A percentile compares a stretch with the other conserved stretches of the same genome.
These are phyloP conservation scores for Hymenotorrendiella dingleyae DNA, from an alignment of 2,329 filamentous ascomycete genomes.

Conservation along the genomic window DNA sequence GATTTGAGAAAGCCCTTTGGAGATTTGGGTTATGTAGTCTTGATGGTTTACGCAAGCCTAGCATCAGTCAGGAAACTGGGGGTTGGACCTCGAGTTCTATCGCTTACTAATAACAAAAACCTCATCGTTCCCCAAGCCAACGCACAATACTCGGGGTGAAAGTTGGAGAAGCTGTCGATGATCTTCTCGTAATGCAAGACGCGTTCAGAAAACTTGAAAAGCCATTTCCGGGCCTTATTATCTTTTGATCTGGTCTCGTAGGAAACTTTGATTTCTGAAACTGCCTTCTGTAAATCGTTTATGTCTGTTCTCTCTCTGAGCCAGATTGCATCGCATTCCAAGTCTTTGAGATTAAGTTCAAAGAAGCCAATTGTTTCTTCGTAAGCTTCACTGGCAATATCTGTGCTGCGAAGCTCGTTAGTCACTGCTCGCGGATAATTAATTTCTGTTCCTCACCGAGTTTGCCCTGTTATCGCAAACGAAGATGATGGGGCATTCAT, in stretches of 20 bases:
- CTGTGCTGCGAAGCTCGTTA: neutral
- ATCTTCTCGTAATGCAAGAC: conserved; percentile 4
- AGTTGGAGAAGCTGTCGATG: conserved; percentile 8
- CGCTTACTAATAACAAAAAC: conserved; percentile 9
- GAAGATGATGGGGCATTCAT: too few relatives aligned
- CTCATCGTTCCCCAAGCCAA: conserved; percentile 15
- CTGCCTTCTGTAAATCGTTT: neutral
- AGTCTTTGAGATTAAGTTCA: neutral
- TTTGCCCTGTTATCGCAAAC: too few relatives aligned
- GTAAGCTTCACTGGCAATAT: neutral
- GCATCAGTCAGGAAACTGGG: neutral
- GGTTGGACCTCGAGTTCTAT: neutral
- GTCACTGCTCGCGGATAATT: neutral
- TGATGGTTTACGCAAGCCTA: conserved; percentile 11
- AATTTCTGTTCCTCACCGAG: neutral
- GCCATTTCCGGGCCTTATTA: neutral
- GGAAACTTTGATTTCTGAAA: neutral
- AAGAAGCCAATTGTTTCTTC: neutral
- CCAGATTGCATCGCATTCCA: neutral
- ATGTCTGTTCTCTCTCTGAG: neutral
- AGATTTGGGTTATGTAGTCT: conserved; percentile 2
- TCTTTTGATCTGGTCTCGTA: neutral
- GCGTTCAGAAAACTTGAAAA: neutral
- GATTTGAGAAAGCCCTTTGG: conserved; percentile 6
- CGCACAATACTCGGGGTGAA: conserved; percentile 11